These are phyloP conservation scores for Calonectria naviculata DNA, from an alignment of 2,329 filamentous ascomycete species.

Conservation along the genomic window DNA sequence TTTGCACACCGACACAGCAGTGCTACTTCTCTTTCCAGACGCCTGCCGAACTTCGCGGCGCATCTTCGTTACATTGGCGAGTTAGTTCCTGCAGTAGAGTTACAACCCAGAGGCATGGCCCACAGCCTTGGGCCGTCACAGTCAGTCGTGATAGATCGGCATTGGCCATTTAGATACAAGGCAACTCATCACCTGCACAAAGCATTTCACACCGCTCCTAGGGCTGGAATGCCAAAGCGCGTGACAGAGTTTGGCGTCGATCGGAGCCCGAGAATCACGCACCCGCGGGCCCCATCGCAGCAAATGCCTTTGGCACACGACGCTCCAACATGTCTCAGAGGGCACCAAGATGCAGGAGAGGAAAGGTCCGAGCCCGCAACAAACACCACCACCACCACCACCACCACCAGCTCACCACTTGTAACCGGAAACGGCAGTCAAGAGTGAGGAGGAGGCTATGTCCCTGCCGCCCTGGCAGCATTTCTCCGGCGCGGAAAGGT, in stretches of 20 bases:
- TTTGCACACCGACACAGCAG: neutral
- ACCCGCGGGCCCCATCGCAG: neutral
- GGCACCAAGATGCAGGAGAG: neutral
- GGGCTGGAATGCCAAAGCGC: constrained; percentile 7
- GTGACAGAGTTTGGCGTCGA: constrained; percentile 6
- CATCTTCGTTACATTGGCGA: neutral
- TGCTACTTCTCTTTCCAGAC: neutral
- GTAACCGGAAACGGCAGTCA: neutral
- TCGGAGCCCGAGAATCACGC: neutral
- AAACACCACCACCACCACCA: neutral
- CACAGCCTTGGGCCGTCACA: constrained; percentile 5
- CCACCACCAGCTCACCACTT: neutral
- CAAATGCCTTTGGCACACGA: neutral
- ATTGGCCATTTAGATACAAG: constrained; percentile 4
- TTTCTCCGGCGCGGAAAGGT: constrained; percentile 8
- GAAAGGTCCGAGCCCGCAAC: constrained; percentile 6
- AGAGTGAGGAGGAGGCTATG: neutral
- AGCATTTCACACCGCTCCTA: constrained; percentile 3
- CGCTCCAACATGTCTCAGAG: neutral
- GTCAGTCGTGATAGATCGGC: neutral
- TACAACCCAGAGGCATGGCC: constrained; percentile 2
- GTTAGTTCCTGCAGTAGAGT: constrained; percentile 8
- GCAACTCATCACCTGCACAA: constrained; percentile 1
- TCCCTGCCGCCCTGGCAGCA: neutral
- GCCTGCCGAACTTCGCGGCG: neutral